Percentiles rank a stretch among this genome's conserved stretches.
Evolutionary conservation across 306 rosid genomes (phyloP).

Genomic region (Lathyrus aphaca): DNA sequence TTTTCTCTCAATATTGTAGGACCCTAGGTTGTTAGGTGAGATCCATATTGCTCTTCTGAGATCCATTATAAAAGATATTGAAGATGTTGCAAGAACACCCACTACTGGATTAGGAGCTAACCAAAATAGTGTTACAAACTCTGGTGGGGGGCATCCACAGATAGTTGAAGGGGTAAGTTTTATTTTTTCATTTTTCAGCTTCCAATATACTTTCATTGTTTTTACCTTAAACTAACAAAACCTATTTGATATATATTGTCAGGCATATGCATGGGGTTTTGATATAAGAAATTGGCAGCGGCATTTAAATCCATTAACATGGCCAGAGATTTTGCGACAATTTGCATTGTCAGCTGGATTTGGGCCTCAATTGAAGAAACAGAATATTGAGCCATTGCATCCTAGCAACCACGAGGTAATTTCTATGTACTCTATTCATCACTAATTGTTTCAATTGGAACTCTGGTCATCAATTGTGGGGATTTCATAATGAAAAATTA

Average conservation of each 20-base stretch:
- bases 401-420: slow-evolving; percentile 56
- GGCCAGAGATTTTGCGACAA: slow-evolving; percentile 90
- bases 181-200: slow-evolving; percentile 27
- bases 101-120: slow-evolving; percentile 56
- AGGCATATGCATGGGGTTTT: slow-evolving; percentile 88
- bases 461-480: not conserved
- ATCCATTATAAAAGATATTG: slow-evolving; percentile 70
- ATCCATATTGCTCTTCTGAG: slow-evolving; percentile 74
- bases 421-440: slow-evolving; percentile 29
- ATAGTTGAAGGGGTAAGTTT: slow-evolving; percentile 71
- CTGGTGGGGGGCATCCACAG: slow-evolving; percentile 78
- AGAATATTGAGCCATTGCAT: slow-evolving; percentile 44
- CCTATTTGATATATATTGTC: slow-evolving; percentile 31
- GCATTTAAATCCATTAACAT: slow-evolving; percentile 74
- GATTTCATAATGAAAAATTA: not conserved
- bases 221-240: slow-evolving; percentile 15
- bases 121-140: slow-evolving; percentile 56
- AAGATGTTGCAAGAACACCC: slow-evolving; percentile 70
- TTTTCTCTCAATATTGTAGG: slow-evolving; percentile 50
- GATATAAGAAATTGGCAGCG: slow-evolving; percentile 73
- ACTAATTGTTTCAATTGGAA: not conserved
- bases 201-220: slow-evolving; percentile 22
- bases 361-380: slow-evolving; percentile 71
- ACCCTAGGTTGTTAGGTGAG: slow-evolving; percentile 74
- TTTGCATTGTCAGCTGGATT: slow-evolving; percentile 80